A percentile compares a stretch with the other conserved stretches of the same genome.
phyloP scores from a whole-genome alignment of 2,329 filamentous ascomycete species.

The Calonectria ilicicola region DNA sequence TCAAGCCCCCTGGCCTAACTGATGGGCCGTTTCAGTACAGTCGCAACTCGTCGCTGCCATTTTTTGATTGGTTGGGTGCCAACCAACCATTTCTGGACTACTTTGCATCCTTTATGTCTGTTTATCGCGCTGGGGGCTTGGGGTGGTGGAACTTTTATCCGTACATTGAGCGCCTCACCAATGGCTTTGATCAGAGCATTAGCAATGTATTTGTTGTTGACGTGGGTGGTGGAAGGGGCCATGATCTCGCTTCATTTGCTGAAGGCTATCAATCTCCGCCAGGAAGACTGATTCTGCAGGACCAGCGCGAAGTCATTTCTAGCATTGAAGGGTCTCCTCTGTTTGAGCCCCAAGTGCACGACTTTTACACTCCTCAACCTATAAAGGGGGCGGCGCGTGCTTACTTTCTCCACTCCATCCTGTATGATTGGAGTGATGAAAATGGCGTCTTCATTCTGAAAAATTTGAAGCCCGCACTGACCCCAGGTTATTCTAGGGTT shows the following conservation, averaged over 20 bases:
- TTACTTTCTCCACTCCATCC: not conserved
- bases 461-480: not conserved
- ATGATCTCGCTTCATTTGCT: not conserved
- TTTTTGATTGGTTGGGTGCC: not conserved
- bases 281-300: not conserved
- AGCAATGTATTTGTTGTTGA: not conserved
- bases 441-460: not conserved
- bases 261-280: not conserved
- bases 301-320: not conserved
- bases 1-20: not conserved
- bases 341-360: not conserved
- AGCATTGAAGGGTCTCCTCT: not conserved
- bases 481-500: not conserved
- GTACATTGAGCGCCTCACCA: not conserved
- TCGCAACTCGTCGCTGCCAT: not conserved
- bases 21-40: not conserved
- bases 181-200: not conserved
- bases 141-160: not conserved
- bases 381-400: not conserved
- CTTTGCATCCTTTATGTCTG: not conserved
- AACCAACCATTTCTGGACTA: not conserved
- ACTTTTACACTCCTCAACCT: not conserved
- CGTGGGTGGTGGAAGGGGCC: not conserved
- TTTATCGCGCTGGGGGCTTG: not conserved
- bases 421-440: not conserved